Evolutionary conservation across 352 stramenopile species (phyloP), one percentile per base, ranked within the genome.

Genomic region (Phytophthora niederhauseri): DNA sequence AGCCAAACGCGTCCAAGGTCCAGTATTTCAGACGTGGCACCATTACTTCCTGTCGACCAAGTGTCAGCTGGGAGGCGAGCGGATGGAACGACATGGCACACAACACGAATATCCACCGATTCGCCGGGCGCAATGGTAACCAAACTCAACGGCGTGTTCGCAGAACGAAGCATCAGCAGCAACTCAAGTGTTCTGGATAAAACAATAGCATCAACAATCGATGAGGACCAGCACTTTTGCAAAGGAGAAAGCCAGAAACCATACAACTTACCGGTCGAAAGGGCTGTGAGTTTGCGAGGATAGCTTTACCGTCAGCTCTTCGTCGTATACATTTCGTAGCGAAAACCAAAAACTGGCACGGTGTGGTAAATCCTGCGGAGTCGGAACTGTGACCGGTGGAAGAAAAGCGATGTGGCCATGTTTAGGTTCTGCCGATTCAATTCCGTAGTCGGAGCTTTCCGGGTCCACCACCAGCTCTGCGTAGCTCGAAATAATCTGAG

Each of bases 401-500:
- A 97, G 70, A 34, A 89, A 94, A 57, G 82, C 89, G 20, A 92
- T 64, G 53, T 92, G 78, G 14, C 73, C 64, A 49, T 80, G 75
- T 14, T 71, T 74, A 61, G 63, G 38, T 31, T 64, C 68, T 57
- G 62, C 24, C 15, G 51, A 53, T 52, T 66, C 67, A n/a, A 58
- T 52, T 0, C 68, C 78, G 19, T 84, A 77, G 30, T 76, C 71
- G 6, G 82, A 90, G 62, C 84, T 94, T 61, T 92, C 85, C 3
- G 87, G 86, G 46, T 97, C 86, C 17, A 97, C 72, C 2, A 81
- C 85, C 22, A 97, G 56, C 55, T 95, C 83, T 46, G 87, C 86
- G 30, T 97, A 97, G 58, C 82, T 95, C 15, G 89, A 92, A 61
- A 97, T 90, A 54, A 97, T 90, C 45, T 94, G 84, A 30, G 84